A percentile compares a stretch with the other conserved stretches of the same genome.
phyloP scores from a whole-genome alignment of 139 green algal genomes.

The Bryopsis sp. region DNA sequence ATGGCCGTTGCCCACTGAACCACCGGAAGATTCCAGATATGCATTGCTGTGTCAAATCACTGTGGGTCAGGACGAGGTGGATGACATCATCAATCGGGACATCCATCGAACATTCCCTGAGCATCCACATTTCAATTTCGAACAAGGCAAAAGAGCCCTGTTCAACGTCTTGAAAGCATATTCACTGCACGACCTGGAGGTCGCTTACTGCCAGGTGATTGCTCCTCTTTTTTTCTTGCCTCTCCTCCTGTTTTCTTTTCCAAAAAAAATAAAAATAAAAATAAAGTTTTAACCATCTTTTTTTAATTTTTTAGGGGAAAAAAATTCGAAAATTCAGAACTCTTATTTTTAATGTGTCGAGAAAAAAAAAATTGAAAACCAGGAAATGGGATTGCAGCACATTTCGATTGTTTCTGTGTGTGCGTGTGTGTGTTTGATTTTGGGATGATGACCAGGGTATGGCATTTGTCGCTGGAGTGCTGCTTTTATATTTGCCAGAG shows the following conservation, averaged over 20 bases:
- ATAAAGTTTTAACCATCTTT: no score
- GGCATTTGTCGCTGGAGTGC: slow-evolving; percentile 81
- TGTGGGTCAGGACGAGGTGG: slow-evolving; percentile 62
- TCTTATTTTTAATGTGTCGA: no score
- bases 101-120: slow-evolving; percentile 92
- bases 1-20: slow-evolving; percentile 39
- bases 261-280: no score
- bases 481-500: slow-evolving; percentile 89
- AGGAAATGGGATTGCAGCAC: no score
- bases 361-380: no score
- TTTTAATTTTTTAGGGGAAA: no score
- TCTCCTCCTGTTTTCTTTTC: slow-evolving; percentile 19
- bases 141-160: slow-evolving; percentile 60
- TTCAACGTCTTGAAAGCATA: slow-evolving; percentile 89
- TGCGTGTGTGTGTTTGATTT: no score
- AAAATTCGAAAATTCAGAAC: no score
- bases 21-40: slow-evolving; percentile 46
- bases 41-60: slow-evolving; percentile 66
- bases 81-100: slow-evolving; percentile 84
- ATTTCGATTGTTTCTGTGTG: no score
- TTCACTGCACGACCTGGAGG: slow-evolving; percentile 73
- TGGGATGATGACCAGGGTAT: no score
- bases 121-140: slow-evolving; percentile 68
- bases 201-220: slow-evolving; percentile 24
- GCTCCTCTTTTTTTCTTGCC: background rate